phyloP scores from a whole-genome alignment of 176 grass and related monocot species.

The Elymus sibiricus region DNA sequence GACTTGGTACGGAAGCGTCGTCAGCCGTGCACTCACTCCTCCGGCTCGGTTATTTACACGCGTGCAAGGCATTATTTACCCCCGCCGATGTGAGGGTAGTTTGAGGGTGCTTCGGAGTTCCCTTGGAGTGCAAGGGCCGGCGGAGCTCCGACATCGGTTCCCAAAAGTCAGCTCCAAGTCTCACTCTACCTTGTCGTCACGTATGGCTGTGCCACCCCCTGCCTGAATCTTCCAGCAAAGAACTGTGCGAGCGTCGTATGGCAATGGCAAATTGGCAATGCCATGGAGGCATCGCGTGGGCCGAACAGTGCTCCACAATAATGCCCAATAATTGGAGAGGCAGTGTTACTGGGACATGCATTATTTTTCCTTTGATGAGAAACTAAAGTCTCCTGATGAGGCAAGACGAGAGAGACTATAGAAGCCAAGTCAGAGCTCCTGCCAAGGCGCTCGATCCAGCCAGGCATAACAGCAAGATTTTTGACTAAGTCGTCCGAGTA shows the following conservation, averaged over 20 bases:
- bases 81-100: not conserved
- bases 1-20: constrained; percentile 10
- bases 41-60: not conserved
- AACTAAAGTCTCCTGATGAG: not conserved
- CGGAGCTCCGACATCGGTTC: constrained; percentile 13
- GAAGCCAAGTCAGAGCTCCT: not conserved
- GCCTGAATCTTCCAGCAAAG: constrained; percentile 1
- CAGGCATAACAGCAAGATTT: not conserved
- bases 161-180: constrained; percentile 20
- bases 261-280: too few relatives aligned
- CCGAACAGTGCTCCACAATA: not conserved
- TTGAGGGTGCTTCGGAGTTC: not conserved
- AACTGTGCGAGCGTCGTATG: constrained; percentile 14
- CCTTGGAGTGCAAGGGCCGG: constrained; percentile 23
- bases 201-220: not conserved
- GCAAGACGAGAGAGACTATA: not conserved
- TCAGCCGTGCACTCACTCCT: not conserved
- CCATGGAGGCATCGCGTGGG: not conserved
- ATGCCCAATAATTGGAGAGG: constrained; percentile 23
- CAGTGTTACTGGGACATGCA: not conserved
- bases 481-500: not conserved
- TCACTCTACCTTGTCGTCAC: constrained; percentile 22
- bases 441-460: not conserved
- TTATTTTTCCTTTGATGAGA: not conserved
- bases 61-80: constrained; percentile 5